A percentile compares a stretch with the other conserved stretches of the same genome.
Conservation (phyloP, 1,284 basidiomycete species). For the Filobasidium uniguttulatum region DNA sequence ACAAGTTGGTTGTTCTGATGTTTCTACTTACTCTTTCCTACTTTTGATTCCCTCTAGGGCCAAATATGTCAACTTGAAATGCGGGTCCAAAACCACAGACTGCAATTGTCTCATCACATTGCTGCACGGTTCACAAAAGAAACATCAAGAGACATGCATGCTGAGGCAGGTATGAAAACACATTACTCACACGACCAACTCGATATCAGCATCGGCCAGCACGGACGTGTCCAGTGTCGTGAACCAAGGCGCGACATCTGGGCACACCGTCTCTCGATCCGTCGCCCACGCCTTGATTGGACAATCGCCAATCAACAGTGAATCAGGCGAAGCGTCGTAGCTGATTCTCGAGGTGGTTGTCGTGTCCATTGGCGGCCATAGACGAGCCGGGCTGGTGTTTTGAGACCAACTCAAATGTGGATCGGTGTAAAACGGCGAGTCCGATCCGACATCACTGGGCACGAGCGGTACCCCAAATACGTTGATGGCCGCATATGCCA, state of each 20-base stretch:
- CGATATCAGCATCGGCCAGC: constrained; percentile 24
- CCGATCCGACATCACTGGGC: constrained; percentile 35
- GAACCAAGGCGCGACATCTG: constrained; percentile 28
- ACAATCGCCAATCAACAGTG: too few relatives aligned
- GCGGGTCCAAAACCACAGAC: constrained; percentile 27
- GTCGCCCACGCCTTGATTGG: constrained; percentile 7
- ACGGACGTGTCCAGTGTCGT: constrained; percentile 23
- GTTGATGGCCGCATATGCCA: constrained; percentile 62
- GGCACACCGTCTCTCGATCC: constrained; percentile 6
- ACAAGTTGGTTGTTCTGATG: neutral
- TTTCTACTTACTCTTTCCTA: constrained; percentile 24
- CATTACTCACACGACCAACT: constrained; percentile 23
- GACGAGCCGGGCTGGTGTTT: neutral
- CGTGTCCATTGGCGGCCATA: neutral
- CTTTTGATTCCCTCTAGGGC: constrained; percentile 28
- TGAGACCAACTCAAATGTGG: constrained; percentile 27
- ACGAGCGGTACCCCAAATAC: constrained; percentile 52
- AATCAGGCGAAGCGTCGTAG: too few relatives aligned
- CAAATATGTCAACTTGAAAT: constrained; percentile 32
- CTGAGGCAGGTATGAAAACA: neutral
- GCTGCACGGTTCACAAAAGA: constrained; percentile 11
- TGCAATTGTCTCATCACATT: constrained; percentile 23
- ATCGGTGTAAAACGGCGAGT: constrained; percentile 30
- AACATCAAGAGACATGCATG: neutral
- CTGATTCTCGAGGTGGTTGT: neutral